Evolutionary conservation across 345 rosid genomes (phyloP).

Genomic region (Hevea brasiliensis): DNA sequence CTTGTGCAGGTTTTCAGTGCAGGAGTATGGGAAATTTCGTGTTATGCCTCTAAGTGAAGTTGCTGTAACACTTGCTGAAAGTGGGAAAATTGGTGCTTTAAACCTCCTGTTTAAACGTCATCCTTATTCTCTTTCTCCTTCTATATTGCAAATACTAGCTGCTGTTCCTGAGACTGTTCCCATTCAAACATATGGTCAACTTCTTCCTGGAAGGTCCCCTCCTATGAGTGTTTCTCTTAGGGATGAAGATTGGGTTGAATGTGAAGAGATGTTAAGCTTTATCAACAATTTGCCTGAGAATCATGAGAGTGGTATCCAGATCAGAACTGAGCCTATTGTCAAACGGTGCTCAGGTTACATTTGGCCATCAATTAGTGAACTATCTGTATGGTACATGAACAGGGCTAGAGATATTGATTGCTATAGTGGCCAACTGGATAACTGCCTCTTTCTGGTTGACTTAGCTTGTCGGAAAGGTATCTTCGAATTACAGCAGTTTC

Average conservation of each 20-base stretch:
- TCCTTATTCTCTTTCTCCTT: slow-evolving; percentile 74
- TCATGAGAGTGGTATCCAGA: slow-evolving; percentile 41
- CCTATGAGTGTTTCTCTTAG: slow-evolving; percentile 64
- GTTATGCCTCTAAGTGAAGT: slow-evolving; percentile 61
- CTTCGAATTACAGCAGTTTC: slow-evolving; percentile 63
- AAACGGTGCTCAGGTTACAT: slow-evolving; percentile 50
- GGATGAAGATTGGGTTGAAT: slow-evolving; percentile 98
- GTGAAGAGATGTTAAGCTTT: slow-evolving; percentile 67
- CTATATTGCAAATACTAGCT: slow-evolving; percentile 62
- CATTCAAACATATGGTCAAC: slow-evolving; percentile 82
- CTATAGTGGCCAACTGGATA: slow-evolving; percentile 88
- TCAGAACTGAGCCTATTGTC: slow-evolving; percentile 76
- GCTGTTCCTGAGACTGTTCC: slow-evolving; percentile 92
- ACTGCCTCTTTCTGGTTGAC: slow-evolving; percentile 73
- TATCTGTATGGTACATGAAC: slow-evolving; percentile 72
- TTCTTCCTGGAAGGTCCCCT: slow-evolving; percentile 87
- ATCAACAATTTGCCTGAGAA: slow-evolving; percentile 57
- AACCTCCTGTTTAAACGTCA: slow-evolving; percentile 93
- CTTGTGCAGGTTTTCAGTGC: slow-evolving; percentile 76
- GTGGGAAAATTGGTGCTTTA: slow-evolving; percentile 91
- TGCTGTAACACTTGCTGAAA: slow-evolving; percentile 79
- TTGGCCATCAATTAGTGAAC: slow-evolving; percentile 78
- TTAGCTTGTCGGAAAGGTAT: slow-evolving; percentile 75
- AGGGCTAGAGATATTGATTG: slow-evolving; percentile 87
- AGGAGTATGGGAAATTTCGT: slow-evolving; percentile 84